phyloP scores from a whole-genome alignment of 2,329 filamentous ascomycete species.

The Aspergillus fischeri region DNA sequence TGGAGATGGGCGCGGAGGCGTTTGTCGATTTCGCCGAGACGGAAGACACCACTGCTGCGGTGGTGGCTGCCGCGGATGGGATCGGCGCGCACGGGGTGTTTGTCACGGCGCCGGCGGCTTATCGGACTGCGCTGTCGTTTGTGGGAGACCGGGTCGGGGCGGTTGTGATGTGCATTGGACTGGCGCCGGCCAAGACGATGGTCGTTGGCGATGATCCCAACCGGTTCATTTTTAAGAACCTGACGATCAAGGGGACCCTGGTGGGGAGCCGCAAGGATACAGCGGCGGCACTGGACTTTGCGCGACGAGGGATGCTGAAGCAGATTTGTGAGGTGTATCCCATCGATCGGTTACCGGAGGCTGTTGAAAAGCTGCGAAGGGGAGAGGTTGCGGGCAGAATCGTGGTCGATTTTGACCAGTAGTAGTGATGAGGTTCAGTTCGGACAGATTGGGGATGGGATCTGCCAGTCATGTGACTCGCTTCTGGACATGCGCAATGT shows the following conservation, averaged over 20 bases:
- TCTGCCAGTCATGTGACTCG: no score
- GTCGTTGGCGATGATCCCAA: slow-evolving; percentile 23
- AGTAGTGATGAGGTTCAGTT: not conserved
- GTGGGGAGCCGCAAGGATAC: slow-evolving; percentile 32
- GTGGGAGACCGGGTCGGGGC: slow-evolving; percentile 42
- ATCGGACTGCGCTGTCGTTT: slow-evolving; percentile 41
- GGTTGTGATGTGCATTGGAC: slow-evolving; percentile 51
- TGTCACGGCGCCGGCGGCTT: slow-evolving; percentile 38
- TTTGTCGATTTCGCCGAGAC: slow-evolving; percentile 53
- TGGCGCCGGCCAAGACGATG: slow-evolving; percentile 22
- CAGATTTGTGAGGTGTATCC: slow-evolving; percentile 48
- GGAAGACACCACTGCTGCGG: slow-evolving; percentile 33
- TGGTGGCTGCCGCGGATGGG: slow-evolving; percentile 45
- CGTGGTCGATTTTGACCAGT: slow-evolving; percentile 53
- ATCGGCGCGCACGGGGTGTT: slow-evolving; percentile 46
- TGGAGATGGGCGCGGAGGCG: slow-evolving; percentile 51
- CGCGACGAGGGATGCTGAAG: slow-evolving; percentile 47
- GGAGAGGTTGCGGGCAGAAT: slow-evolving; percentile 51
- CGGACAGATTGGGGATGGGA: no score
- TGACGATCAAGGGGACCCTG: slow-evolving; percentile 25
- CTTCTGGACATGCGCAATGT: no score
- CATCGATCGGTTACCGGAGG: slow-evolving; percentile 47
- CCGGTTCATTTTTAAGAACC: slow-evolving; percentile 22
- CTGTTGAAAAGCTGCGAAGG: slow-evolving; percentile 46
- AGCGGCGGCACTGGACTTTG: slow-evolving; percentile 40